Percentiles rank a stretch among this genome's conserved stretches.
Conservation (phyloP, 1,139 yeast genomes). For the Scheffersomyces titani region DNA sequence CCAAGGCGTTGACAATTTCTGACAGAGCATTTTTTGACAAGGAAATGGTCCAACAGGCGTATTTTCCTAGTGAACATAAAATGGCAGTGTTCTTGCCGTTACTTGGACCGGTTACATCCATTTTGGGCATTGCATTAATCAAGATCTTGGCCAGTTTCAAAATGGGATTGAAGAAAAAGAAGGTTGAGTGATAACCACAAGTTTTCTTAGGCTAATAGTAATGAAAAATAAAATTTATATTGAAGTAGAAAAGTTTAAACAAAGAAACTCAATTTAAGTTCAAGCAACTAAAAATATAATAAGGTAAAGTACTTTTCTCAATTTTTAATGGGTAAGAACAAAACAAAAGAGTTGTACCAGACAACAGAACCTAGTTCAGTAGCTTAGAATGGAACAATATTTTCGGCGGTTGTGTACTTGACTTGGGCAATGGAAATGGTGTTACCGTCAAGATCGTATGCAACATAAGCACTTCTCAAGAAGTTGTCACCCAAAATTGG, state of each 20-base stretch:
- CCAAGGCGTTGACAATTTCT: slow-evolving; percentile 55
- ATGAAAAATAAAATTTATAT: not conserved
- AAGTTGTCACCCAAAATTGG: slow-evolving; percentile 29
- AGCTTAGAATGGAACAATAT: slow-evolving; percentile 1
- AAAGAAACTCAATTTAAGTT: not conserved
- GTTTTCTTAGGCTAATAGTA: not conserved
- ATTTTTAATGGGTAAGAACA: not conserved
- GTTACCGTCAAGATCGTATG: slow-evolving; percentile 29
- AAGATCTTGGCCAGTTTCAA: slow-evolving; percentile 28
- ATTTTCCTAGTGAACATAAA: slow-evolving; percentile 93
- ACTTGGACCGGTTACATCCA: slow-evolving; percentile 79
- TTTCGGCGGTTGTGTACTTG: slow-evolving; percentile 9
- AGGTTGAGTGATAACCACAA: not conserved
- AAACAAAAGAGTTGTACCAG: not conserved
- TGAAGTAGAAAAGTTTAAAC: not conserved
- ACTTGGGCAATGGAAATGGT: slow-evolving; percentile 29
- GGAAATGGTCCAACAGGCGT: slow-evolving; percentile 92
- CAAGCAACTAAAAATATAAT: not conserved
- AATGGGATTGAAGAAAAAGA: slow-evolving; percentile 9
- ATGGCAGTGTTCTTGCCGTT: slow-evolving; percentile 90
- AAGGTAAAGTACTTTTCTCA: not conserved
- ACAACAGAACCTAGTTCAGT: not conserved
- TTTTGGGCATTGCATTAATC: slow-evolving; percentile 59
- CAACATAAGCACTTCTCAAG: slow-evolving; percentile 30
- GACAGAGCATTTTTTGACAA: slow-evolving; percentile 88